Evolutionary conservation across 169 alveolate genomes (phyloP), one percentile per base, ranked within the genome.

Genomic region (Plasmodium reichenowi): DNA sequence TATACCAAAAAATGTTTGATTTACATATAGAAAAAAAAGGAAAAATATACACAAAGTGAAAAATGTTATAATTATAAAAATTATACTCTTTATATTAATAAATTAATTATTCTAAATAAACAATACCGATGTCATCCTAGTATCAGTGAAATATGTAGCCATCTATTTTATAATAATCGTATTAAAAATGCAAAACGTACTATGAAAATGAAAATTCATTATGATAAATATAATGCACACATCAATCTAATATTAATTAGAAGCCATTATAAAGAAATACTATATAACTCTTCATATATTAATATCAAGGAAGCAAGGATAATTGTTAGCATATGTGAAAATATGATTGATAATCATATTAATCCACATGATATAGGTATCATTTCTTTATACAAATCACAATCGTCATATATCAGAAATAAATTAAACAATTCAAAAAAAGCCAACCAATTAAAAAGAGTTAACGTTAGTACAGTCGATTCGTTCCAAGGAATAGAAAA

Each of bases 121-220:
- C 93, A 88, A 48, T 88, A 72, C 22, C 22, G 93, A 20, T 88
- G 93, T 52, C 93, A 88, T 22, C 93, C 93, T 2, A 56, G 48
- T 50, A 88, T 88, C 20, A 64, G 89, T 58, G 20, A 70, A 24
- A 72, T 88, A 56, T 88, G 93, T 52, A 74, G 89, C 47, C 62
- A 75, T 24, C 59, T 88, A 32, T 88, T 88, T 73, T 88, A 88
- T 43, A 62, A 73, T 47, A 63, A 74, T 8, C 32, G 48, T 17
- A 78, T 88, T 17, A 60, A 66, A 47, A 75, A 66, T 58, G 88
- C 88, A 38, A 54, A 43, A 72, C 48, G 75, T 50, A 67, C 88
- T 60, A 52, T 59, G 52, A 9, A 22, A 29, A 68, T 66, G 8
- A 68, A 62, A n/a, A 38, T 88, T 29, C 48, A 22, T 24, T 74